Conservation (phyloP, 2,329 filamentous ascomycete genomes). For the Colletotrichum eremochloae region DNA sequence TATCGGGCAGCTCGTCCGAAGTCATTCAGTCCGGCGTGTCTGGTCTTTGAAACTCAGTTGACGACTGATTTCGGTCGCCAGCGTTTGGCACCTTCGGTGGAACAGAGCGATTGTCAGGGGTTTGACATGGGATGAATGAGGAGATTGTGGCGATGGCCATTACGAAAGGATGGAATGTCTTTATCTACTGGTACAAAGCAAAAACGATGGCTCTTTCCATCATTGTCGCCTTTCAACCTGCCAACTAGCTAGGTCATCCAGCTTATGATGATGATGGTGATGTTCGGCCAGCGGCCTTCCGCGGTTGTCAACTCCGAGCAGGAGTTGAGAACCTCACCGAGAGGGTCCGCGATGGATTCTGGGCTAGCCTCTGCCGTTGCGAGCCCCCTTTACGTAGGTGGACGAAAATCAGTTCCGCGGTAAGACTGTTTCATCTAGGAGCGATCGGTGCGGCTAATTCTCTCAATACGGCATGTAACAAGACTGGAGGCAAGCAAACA, state of each 20-base stretch:
- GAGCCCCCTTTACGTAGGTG: conserved; percentile 21
- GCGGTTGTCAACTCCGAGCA: conserved; percentile 33
- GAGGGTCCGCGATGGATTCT: conserved; percentile 28
- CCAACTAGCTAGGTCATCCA: neutral
- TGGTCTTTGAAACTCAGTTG: neutral
- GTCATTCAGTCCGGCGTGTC: conserved; percentile 2
- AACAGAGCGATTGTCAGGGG: conserved; percentile 8
- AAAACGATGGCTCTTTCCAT: conserved; percentile 10
- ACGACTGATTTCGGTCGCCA: conserved; percentile 12
- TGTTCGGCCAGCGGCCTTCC: conserved; percentile 33
- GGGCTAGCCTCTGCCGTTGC: conserved; percentile 25
- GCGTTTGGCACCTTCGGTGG: neutral
- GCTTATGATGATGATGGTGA: neutral
- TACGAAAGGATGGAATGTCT: conserved; percentile 13
- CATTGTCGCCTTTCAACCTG: too few species aligned
- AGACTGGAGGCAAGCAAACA: conserved; percentile 28
- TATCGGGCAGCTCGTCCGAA: neutral
- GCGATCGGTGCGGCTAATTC: conserved; percentile 38
- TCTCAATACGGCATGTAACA: conserved; percentile 40
- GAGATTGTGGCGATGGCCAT: conserved; percentile 19
- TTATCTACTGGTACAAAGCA: conserved; percentile 7
- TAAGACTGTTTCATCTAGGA: conserved; percentile 42
- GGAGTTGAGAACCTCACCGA: conserved; percentile 18
- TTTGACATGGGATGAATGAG: conserved; percentile 26
- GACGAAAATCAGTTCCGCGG: conserved; percentile 40